Percentiles rank a stretch among this genome's conserved stretches.
These are phyloP conservation scores for Talaromyces sp. DNA, from an alignment of 2,329 filamentous ascomycete genomes.

Conservation along the genomic window DNA sequence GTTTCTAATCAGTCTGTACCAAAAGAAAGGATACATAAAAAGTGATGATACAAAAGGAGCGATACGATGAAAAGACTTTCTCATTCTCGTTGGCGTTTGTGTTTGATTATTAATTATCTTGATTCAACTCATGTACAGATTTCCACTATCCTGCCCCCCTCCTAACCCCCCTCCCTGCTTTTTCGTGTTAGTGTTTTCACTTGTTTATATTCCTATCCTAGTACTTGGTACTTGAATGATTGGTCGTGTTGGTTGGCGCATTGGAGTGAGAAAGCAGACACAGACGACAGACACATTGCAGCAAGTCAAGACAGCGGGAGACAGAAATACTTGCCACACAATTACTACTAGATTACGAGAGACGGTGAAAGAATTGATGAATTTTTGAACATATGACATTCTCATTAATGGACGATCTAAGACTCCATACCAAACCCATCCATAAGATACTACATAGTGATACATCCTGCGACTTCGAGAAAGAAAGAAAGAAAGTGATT, in stretches of 20 bases:
- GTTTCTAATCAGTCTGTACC: neutral
- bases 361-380: neutral
- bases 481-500: neutral
- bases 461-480: neutral
- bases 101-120: neutral
- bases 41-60: neutral
- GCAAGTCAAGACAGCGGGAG: neutral
- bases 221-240: neutral
- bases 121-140: constrained; percentile 1
- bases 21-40: neutral
- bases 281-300: neutral
- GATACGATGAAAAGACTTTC: neutral
- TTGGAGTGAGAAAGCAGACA: neutral
- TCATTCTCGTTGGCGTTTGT: neutral
- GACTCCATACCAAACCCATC: neutral
- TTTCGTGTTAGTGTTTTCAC: neutral
- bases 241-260: neutral
- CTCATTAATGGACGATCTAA: neutral
- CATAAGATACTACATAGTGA: neutral
- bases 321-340: neutral
- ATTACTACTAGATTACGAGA: neutral
- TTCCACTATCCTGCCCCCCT: too few relatives aligned
- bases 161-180: neutral
- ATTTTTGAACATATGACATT: neutral
- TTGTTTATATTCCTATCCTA: neutral